Evolutionary conservation across 2,329 filamentous ascomycete genomes (phyloP).

Genomic region (Colletotrichum cuscutae): DNA sequence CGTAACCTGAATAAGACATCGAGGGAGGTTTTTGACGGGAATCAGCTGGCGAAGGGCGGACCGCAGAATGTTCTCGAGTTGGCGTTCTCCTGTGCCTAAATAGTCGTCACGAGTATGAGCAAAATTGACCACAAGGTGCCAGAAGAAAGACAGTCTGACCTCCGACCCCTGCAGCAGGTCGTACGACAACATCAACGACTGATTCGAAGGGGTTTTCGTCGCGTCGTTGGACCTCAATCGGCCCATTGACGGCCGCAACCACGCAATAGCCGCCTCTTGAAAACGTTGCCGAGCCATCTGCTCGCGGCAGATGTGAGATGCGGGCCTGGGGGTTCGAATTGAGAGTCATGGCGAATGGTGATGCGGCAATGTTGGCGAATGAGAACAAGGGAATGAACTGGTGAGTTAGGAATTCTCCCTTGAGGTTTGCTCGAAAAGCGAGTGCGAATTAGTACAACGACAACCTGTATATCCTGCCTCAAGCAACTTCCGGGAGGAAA

Average conservation of each 20-base stretch:
- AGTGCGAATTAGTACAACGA: background rate
- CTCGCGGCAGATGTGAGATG: slow-evolving; percentile 71
- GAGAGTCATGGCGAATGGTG: slow-evolving; percentile 24
- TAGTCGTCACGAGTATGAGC: slow-evolving; percentile 40
- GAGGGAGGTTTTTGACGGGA: slow-evolving; percentile 78
- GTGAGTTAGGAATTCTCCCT: no score
- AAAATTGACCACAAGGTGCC: slow-evolving; percentile 20
- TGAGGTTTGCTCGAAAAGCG: background rate
- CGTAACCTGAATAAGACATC: slow-evolving; percentile 82
- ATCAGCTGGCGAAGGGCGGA: slow-evolving; percentile 79
- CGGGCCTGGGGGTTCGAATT: slow-evolving; percentile 59
- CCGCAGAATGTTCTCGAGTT: slow-evolving; percentile 82
- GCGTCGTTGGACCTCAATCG: slow-evolving; percentile 86
- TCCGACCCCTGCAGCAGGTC: slow-evolving; percentile 86
- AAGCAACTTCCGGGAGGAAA: background rate
- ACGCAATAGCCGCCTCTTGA: slow-evolving; percentile 82
- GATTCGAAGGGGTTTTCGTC: slow-evolving; percentile 95
- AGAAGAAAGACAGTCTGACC: slow-evolving; percentile 58
- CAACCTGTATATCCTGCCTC: background rate
- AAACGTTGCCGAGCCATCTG: slow-evolving; percentile 85
- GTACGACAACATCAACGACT: slow-evolving; percentile 87
- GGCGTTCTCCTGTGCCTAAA: slow-evolving; percentile 77
- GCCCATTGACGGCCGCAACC: slow-evolving; percentile 89
- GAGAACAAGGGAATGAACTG: background rate
- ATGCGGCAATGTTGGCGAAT: background rate